Base-by-base conservation (phyloP, 345 rosid species). In the Citrus cavaleriei region DNA sequence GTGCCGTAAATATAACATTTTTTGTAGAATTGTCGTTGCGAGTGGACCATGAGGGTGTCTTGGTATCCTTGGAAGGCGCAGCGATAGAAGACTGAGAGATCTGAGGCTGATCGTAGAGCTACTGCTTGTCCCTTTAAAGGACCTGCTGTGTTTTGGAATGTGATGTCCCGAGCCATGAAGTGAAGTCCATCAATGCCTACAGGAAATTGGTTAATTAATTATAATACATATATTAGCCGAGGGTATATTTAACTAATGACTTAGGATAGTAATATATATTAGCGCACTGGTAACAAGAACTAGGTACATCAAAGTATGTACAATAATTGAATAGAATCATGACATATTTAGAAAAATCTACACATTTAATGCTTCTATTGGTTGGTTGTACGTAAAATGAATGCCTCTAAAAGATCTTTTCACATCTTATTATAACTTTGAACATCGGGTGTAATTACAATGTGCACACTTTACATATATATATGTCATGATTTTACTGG, bases 1-100 rank as follows among this genome's bases (percentile, higher is more conserved):
- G 98, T 94, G 74, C 98, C 98, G 64, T 86, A 93, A 66, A 94
- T 85, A 83, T 90, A 88, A 67, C 98, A 94, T 79, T 87, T 89
- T 35, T 88, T 79, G 78, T 79, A 94, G 88, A 94, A 94, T 75
- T 94, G 98, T 2, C 98, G 87, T 67, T 94, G 98, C 3, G 98
- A 93, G 75, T 89, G 96, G 72, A 89, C 93, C 76, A 90, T 83
- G 28, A 94, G 91, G 5, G 97, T 93, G 88, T 94, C 98, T 76
- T 94, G 98, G 83, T 88, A 89, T 21, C 98, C 98, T 55, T 88
- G 88, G 74, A 94, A 83, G 54, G 91, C 86, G 5, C 94, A 92
- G 24, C 88, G 91, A 74, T 90, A 94, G 89, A 90, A 94, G 73
- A 94, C 96, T 0, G 98, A 85, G 59, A 94, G 93, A 76, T 94